phyloP scores from a whole-genome alignment of 805 yeast species.

The Maudiozyma serrabonitensis region DNA sequence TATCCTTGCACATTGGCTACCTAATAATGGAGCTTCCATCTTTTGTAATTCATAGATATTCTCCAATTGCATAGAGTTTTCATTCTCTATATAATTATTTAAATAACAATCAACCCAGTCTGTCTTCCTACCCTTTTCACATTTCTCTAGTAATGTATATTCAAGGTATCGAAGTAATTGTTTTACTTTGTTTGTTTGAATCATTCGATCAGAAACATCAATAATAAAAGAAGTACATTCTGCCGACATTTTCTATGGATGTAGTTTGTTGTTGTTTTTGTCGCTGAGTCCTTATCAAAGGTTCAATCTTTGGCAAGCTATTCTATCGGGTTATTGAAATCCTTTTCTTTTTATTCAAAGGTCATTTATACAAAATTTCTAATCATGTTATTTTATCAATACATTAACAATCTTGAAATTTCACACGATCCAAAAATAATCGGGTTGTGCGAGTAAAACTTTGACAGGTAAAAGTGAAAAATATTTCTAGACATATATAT shows the following conservation, averaged over 20 bases:
- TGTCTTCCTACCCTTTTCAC: constrained; percentile 23
- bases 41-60: constrained; percentile 13
- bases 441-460: no score
- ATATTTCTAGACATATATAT: no score
- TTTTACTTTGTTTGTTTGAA: constrained; percentile 6
- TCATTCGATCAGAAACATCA: constrained; percentile 18
- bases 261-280: neutral
- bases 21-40: constrained; percentile 2
- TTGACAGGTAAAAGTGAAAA: no score
- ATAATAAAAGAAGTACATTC: constrained; percentile 23
- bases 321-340: no score
- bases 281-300: no score
- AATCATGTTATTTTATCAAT: no score
- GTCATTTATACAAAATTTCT: no score
- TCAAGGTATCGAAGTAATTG: constrained; percentile 20
- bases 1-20: constrained; percentile 3
- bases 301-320: no score
- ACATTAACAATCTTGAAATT: no score
- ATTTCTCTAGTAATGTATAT: constrained; percentile 20
- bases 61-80: constrained; percentile 15
- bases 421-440: no score
- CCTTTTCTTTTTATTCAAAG: no score
- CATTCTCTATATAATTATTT: constrained; percentile 11
- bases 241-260: constrained; percentile 5
- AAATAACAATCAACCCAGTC: constrained; percentile 21